Evolutionary conservation across 106 monocot genomes (phyloP), one percentile per base, ranked within the genome.

Genomic region (Dendrobium chrysotoxum): DNA sequence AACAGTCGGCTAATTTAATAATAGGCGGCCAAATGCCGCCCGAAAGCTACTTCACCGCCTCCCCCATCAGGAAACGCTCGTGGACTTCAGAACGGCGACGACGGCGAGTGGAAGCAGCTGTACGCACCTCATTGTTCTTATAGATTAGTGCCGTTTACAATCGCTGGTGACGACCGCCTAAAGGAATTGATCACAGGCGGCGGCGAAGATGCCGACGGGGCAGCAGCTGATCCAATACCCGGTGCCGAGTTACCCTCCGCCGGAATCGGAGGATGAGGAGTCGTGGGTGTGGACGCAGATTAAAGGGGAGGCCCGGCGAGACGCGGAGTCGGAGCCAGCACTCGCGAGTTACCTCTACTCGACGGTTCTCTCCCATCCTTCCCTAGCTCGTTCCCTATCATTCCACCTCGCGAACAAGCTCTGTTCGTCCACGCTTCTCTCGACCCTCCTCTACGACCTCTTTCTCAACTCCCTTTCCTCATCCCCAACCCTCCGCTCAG

Each of bases 251-350:
- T 87, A 67, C 83, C 89, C 91, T 2, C 93, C 93, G 35, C 91
- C 93, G 42, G 93, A 94, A 40, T 89, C 93, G 28, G 93, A 83
- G 67, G 38, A 79, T 72, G 91, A 89, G 10, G 91, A 91, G 71
- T 45, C 84, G 4, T 91, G 91, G 93, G 79, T 94, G 1, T 94
- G 93, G 93, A 18, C 82, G 5, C 93, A 94, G 80, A 93, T 93
- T 82, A 93, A 93, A 47, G 92, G 90, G 74, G 90, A 90, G 83
- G 84, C 86, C 18, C 87, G 38, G 55, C 91, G 88, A 39, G 93
- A 94, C 79, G 93, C 93, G 23, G 93, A 94, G 28, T 86, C 91
- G 16, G 93, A 94, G 80, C 93, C 93, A 18, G 89, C 93, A 0
- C 86, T 96, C 7, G 96, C 96, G 41, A 85, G 82, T 82, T 87